A percentile compares a stretch with the other conserved stretches of the same genome.
Evolutionary conservation across 768 basidiomycete species (phyloP).

Genomic region (Russula virescens): DNA sequence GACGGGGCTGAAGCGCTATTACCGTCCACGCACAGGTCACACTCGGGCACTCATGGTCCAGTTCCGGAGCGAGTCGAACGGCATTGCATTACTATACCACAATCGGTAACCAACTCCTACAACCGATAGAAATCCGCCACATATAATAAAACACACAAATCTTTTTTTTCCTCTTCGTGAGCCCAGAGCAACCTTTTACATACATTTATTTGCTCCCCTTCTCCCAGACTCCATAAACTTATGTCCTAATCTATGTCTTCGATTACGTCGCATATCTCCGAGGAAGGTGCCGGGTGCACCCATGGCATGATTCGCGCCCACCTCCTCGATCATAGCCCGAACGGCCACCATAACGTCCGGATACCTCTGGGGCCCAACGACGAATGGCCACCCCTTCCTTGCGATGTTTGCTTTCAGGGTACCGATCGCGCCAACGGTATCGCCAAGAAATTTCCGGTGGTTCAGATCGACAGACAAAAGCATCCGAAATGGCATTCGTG

Average conservation of each 20-base stretch:
- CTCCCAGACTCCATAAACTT: constrained; percentile 41
- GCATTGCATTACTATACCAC: neutral
- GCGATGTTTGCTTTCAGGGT: constrained; percentile 81
- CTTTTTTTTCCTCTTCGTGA: constrained; percentile 22
- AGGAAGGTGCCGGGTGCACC: constrained; percentile 60
- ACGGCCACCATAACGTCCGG: constrained; percentile 43
- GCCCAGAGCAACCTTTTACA: constrained; percentile 46
- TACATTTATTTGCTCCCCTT: constrained; percentile 33
- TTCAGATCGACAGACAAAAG: constrained; percentile 79
- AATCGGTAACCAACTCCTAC: neutral
- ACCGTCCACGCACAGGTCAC: neutral
- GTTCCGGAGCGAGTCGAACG: neutral
- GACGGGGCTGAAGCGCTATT: neutral
- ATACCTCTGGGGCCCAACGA: constrained; percentile 61
- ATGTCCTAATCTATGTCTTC: constrained; percentile 38
- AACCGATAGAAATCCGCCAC: constrained; percentile 83
- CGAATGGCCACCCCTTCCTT: constrained; percentile 51
- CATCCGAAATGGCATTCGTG: constrained; percentile 80
- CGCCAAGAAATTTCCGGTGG: constrained; percentile 86
- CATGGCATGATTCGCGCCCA: constrained; percentile 81
- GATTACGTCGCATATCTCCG: constrained; percentile 45
- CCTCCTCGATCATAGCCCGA: constrained; percentile 36
- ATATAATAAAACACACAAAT: constrained; percentile 81
- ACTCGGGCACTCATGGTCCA: no score
- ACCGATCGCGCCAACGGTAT: constrained; percentile 67